Conservation (phyloP, 1,284 basidiomycete genomes). For the Stereum hirsutum region DNA sequence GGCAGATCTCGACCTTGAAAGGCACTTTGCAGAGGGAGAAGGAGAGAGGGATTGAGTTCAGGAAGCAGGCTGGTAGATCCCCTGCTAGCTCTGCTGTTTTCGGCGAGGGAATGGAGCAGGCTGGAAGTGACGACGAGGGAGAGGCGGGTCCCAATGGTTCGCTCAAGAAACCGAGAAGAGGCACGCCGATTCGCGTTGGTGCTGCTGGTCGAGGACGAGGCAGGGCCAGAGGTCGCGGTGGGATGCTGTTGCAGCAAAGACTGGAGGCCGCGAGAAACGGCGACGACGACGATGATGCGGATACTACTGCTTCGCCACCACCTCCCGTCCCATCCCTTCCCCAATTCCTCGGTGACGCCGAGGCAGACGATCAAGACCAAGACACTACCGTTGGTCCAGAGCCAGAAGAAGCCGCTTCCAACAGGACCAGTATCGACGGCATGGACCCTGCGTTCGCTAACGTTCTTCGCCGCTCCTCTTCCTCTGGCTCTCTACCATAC, state of each 20-base stretch:
- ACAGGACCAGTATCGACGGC: slow-evolving; percentile 64
- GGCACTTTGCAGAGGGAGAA: slow-evolving; percentile 74
- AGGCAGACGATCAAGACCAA: slow-evolving; percentile 28
- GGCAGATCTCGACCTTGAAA: slow-evolving; percentile 74
- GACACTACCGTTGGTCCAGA: slow-evolving; percentile 24
- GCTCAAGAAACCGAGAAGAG: slow-evolving; percentile 7
- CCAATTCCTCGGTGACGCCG: slow-evolving; percentile 27
- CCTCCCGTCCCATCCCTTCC: slow-evolving; percentile 43
- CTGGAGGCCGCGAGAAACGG: slow-evolving; percentile 43
- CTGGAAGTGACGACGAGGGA: slow-evolving; percentile 31
- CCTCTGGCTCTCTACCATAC: slow-evolving; percentile 40
- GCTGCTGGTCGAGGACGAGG: slow-evolving; percentile 23
- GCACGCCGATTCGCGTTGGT: slow-evolving; percentile 28
- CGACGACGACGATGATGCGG: slow-evolving; percentile 33
- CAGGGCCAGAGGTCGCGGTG: slow-evolving; percentile 36
- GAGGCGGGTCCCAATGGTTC: slow-evolving; percentile 23
- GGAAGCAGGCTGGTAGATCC: slow-evolving; percentile 32
- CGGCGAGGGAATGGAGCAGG: slow-evolving; percentile 26
- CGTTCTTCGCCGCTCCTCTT: slow-evolving; percentile 52
- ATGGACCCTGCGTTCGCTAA: slow-evolving; percentile 82
- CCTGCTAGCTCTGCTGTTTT: slow-evolving; percentile 19
- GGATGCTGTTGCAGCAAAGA: slow-evolving; percentile 51
- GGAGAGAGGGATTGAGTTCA: slow-evolving; percentile 61
- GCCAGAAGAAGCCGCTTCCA: slow-evolving; percentile 23
- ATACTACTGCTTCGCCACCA: slow-evolving; percentile 24